Base-by-base conservation (phyloP, 352 stramenopile species). In the Globisporangium carolinianum region DNA sequence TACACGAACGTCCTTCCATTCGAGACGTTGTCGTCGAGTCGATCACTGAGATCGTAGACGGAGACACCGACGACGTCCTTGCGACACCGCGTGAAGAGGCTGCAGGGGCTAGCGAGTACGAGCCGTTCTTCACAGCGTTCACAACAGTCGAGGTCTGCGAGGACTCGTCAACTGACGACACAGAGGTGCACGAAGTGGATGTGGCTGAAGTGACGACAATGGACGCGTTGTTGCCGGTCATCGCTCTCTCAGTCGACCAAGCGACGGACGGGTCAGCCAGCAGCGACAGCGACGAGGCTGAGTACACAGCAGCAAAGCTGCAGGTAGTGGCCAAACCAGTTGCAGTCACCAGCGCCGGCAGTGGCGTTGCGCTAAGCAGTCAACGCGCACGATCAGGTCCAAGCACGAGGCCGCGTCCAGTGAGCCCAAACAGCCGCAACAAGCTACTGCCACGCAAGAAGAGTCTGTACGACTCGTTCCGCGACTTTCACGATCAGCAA, bases 401-500 rank as follows among this genome's bases (percentile, higher is more conserved):
- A 32, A 32, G 24, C 24, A 32, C 24, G 24, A 32, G 24, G 24
- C 24, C 24, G 24, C 24, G 2, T 32, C 24, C 24, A 2, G 24
- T 32, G 24, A 32, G 24, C 24, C 3, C 24, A 32, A 32, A 32
- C 24, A 32, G 24, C 24, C 24, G 24, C 24, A 32, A 32, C 24
- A 32, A 32, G 24, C 24, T 32, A 32, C 24, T 32, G 24, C 24
- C 24, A 32, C 24, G 24, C 32, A 62, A 65, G 36, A 74, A 72
- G 49, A 80, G 71, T 24, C 60, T 82, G 9, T 86, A 80, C 43
- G 62, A 64, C 15, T 73, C 66, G 51, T 74, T 79, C 51, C 74
- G 82, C 32, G 67, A 79, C 53, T 75, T 78, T 48, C 78, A 81
- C 46, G 62, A 77, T 9, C 58, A 79, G 10, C 70, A 83, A 39